Base-by-base conservation (phyloP, 305 asterid genomes). In the Solanum hybrid region DNA sequence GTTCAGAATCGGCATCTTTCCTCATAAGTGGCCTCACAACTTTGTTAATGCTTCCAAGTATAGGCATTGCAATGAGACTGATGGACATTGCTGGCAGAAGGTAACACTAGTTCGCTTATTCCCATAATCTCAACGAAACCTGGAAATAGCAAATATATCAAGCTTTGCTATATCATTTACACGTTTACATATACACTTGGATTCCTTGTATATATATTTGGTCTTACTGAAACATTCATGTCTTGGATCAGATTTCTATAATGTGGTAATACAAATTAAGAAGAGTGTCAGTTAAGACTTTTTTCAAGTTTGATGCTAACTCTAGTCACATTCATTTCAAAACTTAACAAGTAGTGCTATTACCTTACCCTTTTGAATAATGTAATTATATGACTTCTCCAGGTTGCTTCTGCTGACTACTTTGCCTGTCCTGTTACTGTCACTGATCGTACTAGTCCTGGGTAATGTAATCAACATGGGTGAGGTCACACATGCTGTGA, bases 71-170 rank as follows among this genome's bases (percentile, higher is more conserved):
- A 72, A 97, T 97, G 99, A 94, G 95, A 88, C 95, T 96, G 85
- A 96, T 97, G 98, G 99, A 96, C 88, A 87, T 97, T 88, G 98
- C 99, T 60, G 99, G 99, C 87, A 93, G 99, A 93, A 95, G 99
- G 99, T 97, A 95, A 90, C 35, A 20, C 16, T n/a, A 5, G 17
- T 84, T 51, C 20, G 5, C 37, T 82, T 82, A 82, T 27, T 42
- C 3, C 38, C 73, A 46, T 29, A 42, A 82, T 82, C 72, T 46
- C n/a, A 13, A 46, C 9, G 71, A 81, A 37, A 81, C 10, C 14
- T 27, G n/a, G 66, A 80, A 80, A 80, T 80, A 80, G 36, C 17
- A 40, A 27, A 38, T 14, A 26, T 81, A 26, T 40, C 36, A 81
- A 26, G 69, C 86, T 17, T 81, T 42, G 37, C 36, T 40, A 2